A percentile compares a stretch with the other conserved stretches of the same genome.
These are phyloP conservation scores for Didymella pinodella DNA, from an alignment of 2,329 filamentous ascomycete genomes.

Conservation along the genomic window DNA sequence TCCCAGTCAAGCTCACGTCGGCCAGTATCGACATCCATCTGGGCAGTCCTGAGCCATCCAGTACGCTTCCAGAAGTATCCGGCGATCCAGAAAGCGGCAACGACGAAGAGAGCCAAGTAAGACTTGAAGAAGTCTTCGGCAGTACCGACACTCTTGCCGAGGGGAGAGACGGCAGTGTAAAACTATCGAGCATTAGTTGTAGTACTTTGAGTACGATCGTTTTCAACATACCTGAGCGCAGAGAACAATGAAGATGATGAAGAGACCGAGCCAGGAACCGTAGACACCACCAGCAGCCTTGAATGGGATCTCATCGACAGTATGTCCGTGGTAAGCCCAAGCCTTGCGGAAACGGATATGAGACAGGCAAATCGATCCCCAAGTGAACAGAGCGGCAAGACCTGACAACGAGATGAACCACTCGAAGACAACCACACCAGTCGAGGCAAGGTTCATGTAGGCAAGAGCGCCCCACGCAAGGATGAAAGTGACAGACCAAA, in stretches of 20 bases:
- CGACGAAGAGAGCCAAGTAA: constrained; percentile 58
- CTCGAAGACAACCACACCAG: constrained; percentile 67
- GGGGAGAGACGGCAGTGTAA: constrained; percentile 51
- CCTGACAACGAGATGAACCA: constrained; percentile 83
- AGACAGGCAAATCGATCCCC: constrained; percentile 84
- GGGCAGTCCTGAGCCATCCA: constrained; percentile 64
- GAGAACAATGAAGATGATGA: constrained; percentile 51
- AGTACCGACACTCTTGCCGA: constrained; percentile 39
- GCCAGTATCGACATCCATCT: constrained; percentile 74
- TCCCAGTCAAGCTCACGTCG: constrained; percentile 72
- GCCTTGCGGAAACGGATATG: constrained; percentile 86
- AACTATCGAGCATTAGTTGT: constrained; percentile 38
- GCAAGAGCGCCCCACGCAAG: constrained; percentile 75
- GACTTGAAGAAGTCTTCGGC: constrained; percentile 56
- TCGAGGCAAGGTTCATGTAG: constrained; percentile 65
- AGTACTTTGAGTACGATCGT: background rate
- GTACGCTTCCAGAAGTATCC: constrained; percentile 72
- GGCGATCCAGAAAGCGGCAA: constrained; percentile 52
- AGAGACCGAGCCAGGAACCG: constrained; percentile 52
- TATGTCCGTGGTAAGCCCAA: constrained; percentile 50
- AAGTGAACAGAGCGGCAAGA: constrained; percentile 78
- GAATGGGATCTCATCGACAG: constrained; percentile 57
- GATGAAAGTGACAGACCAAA: constrained; percentile 74
- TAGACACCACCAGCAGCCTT: constrained; percentile 51
- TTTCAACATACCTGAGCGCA: constrained; percentile 47